Evolutionary conservation across 495 filamentous ascomycete species (phyloP), one percentile per base, ranked within the genome.

Genomic region (Lepidopterella palustris): DNA sequence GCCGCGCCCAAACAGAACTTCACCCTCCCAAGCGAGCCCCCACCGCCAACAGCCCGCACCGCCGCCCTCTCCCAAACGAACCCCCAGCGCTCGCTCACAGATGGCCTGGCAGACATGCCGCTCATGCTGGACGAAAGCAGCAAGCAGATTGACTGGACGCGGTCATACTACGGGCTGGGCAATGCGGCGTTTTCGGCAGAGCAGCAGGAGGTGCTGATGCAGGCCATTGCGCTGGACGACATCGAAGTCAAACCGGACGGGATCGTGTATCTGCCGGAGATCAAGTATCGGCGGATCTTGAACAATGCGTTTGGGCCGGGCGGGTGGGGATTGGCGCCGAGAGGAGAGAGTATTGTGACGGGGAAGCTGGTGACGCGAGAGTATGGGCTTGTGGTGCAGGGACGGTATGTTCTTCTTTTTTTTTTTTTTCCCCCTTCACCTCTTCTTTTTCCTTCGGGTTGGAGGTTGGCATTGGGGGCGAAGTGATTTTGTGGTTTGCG

Each of bases 191-290:
- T 98, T 74, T 73, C 83, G 26, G 79, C 86, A 53, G 91, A 96
- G 78, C 79, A 84, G 13, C 79, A 85, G 3, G 80, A 86, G 27
- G 76, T 91, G 4, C 74, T 98, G 50, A 79, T 90, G 57, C 79
- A 82, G 27, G 82, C 82, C 23, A 76, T 91, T 9, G 73, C 82
- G 32, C 73, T 79, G 5, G 80, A 87, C 18, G 92, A 97, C 72
- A 83, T 98, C 47, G 93, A 98, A 79, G 84, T 97, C 68, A 98
- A 98, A 77, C 87, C 89, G 25, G 93, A 98, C 74, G 93, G 93
- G 27, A 95, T 98, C 65, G 77, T 97, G 49, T 98, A 97, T 70
- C 79, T 98, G 55, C 93, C 93, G 13, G 93, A 98, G 81, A 98
- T 98, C 77, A 98, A 98, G 73, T 98, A 98, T 74, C 79, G 93